Evolutionary conservation across 2,329 filamentous ascomycete species (phyloP), one percentile per base, ranked within the genome.

Genomic region (Pezicula radicicola): DNA sequence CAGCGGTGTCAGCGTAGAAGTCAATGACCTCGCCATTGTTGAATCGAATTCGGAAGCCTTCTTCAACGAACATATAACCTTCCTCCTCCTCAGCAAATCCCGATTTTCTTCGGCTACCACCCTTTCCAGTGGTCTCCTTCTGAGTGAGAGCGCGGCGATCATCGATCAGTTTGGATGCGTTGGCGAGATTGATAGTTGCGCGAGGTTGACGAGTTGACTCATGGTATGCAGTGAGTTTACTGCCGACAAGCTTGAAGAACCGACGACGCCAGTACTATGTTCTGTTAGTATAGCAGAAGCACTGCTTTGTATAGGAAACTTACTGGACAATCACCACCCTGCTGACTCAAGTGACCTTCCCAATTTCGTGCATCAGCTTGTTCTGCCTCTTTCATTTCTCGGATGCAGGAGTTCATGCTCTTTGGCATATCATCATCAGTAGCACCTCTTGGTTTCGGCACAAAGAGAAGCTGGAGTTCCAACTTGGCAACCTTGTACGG

Each of bases 61-160:
- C 94, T 70, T 99, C 94, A 49, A 99, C 93, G 69, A 99, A 99
- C 89, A 97, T 96, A 76, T 99, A 99, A 40, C 94, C 94, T 68
- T 99, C 94, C 72, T 99, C 94, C 60, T 99, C 94, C 70, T 97
- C 94, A 1, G 93, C 92, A 69, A 99, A 99, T 10, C 90, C 94
- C 33, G 92, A 97, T 69, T 95, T 91, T 51, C 94, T 88, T 41
- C 94, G 88, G 61, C 84, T 86, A 51, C 91, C 89, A 57, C 81
- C 82, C 66, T 85, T 89, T 52, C 87, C 88, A 13, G 80, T 85
- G 0, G 87, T 90, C 66, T 95, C 90, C 60, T 89, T 91, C 64
- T 96, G 88, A 6, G 87, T 90, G 45, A 99, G 77, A 18, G 89
- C 80, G 18, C 85, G 85, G 52, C 91, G 89, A 69, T 99, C 94